A percentile compares a stretch with the other conserved stretches of the same genome.
These are phyloP conservation scores for Phytopythium helicoides DNA, from an alignment of 352 stramenopile genomes.

Conservation along the genomic window DNA sequence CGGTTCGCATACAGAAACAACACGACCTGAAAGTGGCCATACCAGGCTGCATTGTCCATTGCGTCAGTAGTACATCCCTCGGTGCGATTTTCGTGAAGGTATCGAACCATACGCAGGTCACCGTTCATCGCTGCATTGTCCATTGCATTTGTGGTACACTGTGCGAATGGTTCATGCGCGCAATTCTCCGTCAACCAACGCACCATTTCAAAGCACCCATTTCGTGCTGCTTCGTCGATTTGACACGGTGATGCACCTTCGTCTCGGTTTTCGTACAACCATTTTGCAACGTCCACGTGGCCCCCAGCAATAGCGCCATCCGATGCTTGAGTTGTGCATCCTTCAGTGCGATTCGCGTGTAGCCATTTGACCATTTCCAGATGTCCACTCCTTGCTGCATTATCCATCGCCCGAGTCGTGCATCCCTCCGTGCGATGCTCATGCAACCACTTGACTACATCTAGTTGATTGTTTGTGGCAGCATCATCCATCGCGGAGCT, in stretches of 20 bases:
- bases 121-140: background rate
- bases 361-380: slow-evolving; percentile 2
- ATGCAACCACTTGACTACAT: background rate
- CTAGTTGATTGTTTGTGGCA: no score
- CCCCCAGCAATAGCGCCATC: no score
- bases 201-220: background rate
- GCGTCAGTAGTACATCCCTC: background rate
- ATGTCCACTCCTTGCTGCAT: background rate
- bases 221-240: background rate
- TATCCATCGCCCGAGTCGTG: slow-evolving; percentile 1
- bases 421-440: slow-evolving; percentile 1
- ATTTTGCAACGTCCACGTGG: background rate
- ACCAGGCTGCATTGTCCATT: background rate
- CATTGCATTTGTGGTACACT: background rate
- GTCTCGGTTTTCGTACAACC: background rate
- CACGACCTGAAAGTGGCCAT: background rate
- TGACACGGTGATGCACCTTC: background rate
- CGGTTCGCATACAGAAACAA: no score
- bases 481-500: no score
- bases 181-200: background rate
- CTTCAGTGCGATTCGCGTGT: background rate
- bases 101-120: background rate
- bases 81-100: background rate
- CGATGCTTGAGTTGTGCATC: background rate
- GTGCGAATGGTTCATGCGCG: background rate